A percentile compares a stretch with the other conserved stretches of the same genome.
Conservation (phyloP, 225 moss, liverwort and hornwort genomes). For the Pseudisothecium myosuroides region DNA sequence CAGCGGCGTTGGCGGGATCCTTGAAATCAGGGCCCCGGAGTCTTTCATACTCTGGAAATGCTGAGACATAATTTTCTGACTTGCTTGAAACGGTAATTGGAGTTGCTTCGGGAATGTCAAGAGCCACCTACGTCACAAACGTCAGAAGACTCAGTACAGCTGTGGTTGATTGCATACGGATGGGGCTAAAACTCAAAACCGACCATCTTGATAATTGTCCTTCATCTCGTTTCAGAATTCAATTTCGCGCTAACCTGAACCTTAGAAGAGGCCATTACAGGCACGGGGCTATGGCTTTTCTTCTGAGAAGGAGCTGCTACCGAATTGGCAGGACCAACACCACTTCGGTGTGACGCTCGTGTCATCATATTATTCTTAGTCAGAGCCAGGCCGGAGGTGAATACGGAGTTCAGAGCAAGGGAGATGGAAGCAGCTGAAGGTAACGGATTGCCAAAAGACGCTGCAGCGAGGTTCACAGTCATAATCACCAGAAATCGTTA, state of each 20-base stretch:
- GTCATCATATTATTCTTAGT: slow-evolving; percentile 5
- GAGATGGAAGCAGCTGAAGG: slow-evolving; percentile 41
- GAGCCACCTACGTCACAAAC: slow-evolving; percentile 22
- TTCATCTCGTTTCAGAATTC: neutral
- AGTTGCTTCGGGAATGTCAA: slow-evolving; percentile 29
- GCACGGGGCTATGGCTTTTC: slow-evolving; percentile 48
- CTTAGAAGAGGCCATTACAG: slow-evolving; percentile 59
- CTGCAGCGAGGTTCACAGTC: slow-evolving; percentile 6
- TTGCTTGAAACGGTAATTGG: slow-evolving; percentile 17
- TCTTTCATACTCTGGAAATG: slow-evolving; percentile 80
- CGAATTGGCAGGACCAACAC: neutral
- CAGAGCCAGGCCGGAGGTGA: slow-evolving; percentile 23
- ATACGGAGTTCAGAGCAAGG: slow-evolving; percentile 46
- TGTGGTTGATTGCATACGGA: neutral
- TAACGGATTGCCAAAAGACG: slow-evolving; percentile 9
- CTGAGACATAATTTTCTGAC: slow-evolving; percentile 45
- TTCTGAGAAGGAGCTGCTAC: slow-evolving; percentile 44
- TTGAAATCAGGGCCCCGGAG: slow-evolving; percentile 48
- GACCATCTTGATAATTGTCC: neutral
- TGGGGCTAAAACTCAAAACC: neutral
- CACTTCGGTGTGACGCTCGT: slow-evolving; percentile 13
- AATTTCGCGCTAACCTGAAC: slow-evolving; percentile 38
- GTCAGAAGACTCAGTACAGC: slow-evolving; percentile 1
- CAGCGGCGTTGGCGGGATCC: slow-evolving; percentile 62
- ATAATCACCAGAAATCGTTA: neutral